These are phyloP conservation scores for Boletales sp. DNA, from an alignment of 768 basidiomycete species.

Conservation along the genomic window DNA sequence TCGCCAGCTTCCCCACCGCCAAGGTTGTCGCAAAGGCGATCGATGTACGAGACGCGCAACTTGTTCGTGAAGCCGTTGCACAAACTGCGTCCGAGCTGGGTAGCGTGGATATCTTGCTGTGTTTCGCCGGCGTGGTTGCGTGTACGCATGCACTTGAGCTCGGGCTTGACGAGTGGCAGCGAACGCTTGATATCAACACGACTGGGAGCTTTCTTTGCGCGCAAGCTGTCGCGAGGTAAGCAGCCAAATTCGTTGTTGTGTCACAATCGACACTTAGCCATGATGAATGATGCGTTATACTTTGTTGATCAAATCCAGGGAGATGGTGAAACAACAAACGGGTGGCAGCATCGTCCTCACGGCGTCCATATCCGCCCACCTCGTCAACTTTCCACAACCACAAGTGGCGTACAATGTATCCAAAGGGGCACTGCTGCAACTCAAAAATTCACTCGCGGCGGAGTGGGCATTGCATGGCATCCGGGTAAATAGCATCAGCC, in stretches of 20 bases:
- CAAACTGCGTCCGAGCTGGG: conserved; percentile 29
- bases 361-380: conserved; percentile 42
- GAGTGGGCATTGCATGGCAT: conserved; percentile 43
- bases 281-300: not conserved
- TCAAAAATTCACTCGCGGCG: conserved; percentile 38
- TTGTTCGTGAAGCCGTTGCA: conserved; percentile 25
- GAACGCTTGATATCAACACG: conserved; percentile 39
- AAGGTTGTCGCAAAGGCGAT: conserved; percentile 33
- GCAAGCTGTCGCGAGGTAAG: conserved; percentile 38
- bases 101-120: conserved; percentile 37
- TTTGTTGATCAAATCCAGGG: conserved; percentile 16
- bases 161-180: conserved; percentile 32
- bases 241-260: not conserved
- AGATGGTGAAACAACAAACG: conserved; percentile 40
- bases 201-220: conserved; percentile 47
- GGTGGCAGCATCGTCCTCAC: conserved; percentile 42
- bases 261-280: not conserved
- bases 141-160: conserved; percentile 33
- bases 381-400: conserved; percentile 40
- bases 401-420: conserved; percentile 42
- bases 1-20: conserved; percentile 25
- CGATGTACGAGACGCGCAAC: conserved; percentile 29
- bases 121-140: conserved; percentile 42
- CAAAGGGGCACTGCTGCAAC: conserved; percentile 39
- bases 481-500: conserved; percentile 41